Percentiles rank a stretch among this genome's conserved stretches.
These are phyloP conservation scores for Hypoxylon sp. DNA, from an alignment of 2,329 filamentous ascomycete genomes.

Conservation along the genomic window DNA sequence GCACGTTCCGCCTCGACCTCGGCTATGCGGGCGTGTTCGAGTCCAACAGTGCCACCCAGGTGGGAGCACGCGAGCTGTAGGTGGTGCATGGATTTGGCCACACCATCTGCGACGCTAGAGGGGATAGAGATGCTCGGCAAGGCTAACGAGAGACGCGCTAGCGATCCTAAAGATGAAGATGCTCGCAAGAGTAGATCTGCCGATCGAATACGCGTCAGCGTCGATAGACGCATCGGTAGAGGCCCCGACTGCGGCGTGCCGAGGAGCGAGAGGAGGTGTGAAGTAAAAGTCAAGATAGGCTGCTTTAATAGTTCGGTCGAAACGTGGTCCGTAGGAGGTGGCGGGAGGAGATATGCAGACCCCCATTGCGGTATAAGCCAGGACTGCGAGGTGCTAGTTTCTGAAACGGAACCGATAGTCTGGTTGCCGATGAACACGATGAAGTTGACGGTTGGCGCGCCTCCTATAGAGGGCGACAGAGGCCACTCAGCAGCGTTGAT, in stretches of 20 bases:
- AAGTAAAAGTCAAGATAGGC: slow-evolving; percentile 87
- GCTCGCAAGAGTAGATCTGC: slow-evolving; percentile 87
- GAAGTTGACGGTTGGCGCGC: slow-evolving; percentile 94
- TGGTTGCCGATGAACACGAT: slow-evolving; percentile 87
- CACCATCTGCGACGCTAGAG: slow-evolving; percentile 82
- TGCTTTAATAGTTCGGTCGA: slow-evolving; percentile 73
- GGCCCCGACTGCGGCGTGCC: slow-evolving; percentile 86
- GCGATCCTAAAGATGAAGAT: slow-evolving; percentile 90
- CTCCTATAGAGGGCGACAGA: slow-evolving; percentile 89
- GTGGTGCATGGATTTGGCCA: slow-evolving; percentile 79
- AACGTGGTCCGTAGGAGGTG: slow-evolving; percentile 59
- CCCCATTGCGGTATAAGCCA: slow-evolving; percentile 99
- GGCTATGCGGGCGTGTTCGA: slow-evolving; percentile 83
- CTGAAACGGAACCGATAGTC: slow-evolving; percentile 65
- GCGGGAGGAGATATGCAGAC: slow-evolving; percentile 67
- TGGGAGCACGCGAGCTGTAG: slow-evolving; percentile 78
- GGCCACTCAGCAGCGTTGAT: slow-evolving; percentile 99
- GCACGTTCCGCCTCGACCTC: slow-evolving; percentile 90
- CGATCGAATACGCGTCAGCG: slow-evolving; percentile 83
- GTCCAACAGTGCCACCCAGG: slow-evolving; percentile 70
- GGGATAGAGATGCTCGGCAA: slow-evolving; percentile 93
- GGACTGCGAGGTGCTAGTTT: slow-evolving; percentile 62
- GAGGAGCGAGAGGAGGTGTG: slow-evolving; percentile 86
- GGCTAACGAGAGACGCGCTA: slow-evolving; percentile 84
- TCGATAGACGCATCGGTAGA: slow-evolving; percentile 83